These are phyloP conservation scores for Malassezia caprae DNA, from an alignment of 1,284 basidiomycete species.

Conservation along the genomic window DNA sequence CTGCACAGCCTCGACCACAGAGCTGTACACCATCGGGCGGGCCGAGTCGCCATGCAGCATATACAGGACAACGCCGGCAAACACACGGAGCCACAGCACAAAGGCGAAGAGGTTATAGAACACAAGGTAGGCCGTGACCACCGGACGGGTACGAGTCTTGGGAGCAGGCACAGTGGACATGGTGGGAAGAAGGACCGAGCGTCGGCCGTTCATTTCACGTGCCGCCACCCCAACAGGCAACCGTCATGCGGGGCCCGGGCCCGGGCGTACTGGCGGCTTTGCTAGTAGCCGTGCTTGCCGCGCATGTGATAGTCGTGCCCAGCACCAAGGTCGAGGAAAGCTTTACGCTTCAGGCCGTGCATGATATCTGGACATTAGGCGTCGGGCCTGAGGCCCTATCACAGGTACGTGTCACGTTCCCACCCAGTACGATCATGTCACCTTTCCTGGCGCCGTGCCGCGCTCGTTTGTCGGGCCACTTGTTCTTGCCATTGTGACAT, in stretches of 20 bases:
- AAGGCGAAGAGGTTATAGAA: conserved; percentile 16
- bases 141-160: not conserved
- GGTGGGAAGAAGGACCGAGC: not conserved
- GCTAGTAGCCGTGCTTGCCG: not conserved
- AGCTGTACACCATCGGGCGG: conserved; percentile 1
- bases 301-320: conserved; percentile 51
- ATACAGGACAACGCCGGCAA: conserved; percentile 4
- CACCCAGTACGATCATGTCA: conserved; percentile 72
- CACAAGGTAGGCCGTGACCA: conserved; percentile 4
- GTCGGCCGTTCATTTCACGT: not conserved
- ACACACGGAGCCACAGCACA: conserved; percentile 11
- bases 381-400: conserved; percentile 42
- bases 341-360: conserved; percentile 83
- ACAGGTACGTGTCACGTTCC: not conserved
- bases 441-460: conserved; percentile 80
- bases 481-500: conserved; percentile 32
- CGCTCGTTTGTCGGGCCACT: conserved; percentile 69
- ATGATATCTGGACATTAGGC: conserved; percentile 76
- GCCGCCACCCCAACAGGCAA: not conserved
- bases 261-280: not conserved
- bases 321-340: conserved; percentile 96
- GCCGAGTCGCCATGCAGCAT: conserved; percentile 5
- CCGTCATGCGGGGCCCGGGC: not conserved
- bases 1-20: not conserved
- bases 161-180: not conserved